These are phyloP conservation scores for Nymphaea thermarum DNA, from an alignment of 164 flowering plant genomes.

Conservation along the genomic window DNA sequence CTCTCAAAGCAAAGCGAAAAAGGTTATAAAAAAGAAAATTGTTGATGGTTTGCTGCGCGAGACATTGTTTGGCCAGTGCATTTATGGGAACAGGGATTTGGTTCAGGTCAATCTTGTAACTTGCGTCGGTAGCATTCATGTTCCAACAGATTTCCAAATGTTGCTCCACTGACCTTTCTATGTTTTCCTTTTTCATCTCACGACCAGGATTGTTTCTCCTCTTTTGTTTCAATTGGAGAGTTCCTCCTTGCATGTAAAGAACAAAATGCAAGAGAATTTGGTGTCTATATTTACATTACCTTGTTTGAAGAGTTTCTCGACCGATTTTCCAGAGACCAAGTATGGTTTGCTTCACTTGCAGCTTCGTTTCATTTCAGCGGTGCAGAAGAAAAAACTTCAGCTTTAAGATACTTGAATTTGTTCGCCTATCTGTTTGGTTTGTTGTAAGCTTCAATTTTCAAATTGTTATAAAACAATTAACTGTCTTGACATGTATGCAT, in stretches of 20 bases:
- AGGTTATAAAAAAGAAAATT: conserved; percentile 56
- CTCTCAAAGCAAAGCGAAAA: conserved; percentile 41
- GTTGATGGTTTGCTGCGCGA: conserved; percentile 44
- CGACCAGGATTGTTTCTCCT: conserved; percentile 49
- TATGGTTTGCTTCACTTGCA: conserved; percentile 16
- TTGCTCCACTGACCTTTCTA: neutral
- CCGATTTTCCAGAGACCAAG: conserved; percentile 66
- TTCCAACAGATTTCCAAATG: neutral
- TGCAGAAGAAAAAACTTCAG: no score
- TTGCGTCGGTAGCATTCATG: neutral
- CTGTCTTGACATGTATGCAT: neutral
- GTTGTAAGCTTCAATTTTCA: no score
- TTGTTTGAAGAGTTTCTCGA: conserved; percentile 55
- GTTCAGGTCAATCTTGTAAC: conserved; percentile 31
- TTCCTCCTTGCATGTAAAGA: conserved; percentile 68
- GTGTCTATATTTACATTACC: conserved; percentile 38
- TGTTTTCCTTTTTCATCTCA: conserved; percentile 2
- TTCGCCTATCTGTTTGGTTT: neutral
- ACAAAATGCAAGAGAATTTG: conserved; percentile 49
- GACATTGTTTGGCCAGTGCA: conserved; percentile 56
- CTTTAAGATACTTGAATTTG: neutral
- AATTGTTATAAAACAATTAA: no score
- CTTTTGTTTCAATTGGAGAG: conserved; percentile 53
- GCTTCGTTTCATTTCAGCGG: neutral
- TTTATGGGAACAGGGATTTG: conserved; percentile 44